These are phyloP conservation scores for Acmispon strigosus DNA, from an alignment of 306 rosid species.

Conservation along the genomic window DNA sequence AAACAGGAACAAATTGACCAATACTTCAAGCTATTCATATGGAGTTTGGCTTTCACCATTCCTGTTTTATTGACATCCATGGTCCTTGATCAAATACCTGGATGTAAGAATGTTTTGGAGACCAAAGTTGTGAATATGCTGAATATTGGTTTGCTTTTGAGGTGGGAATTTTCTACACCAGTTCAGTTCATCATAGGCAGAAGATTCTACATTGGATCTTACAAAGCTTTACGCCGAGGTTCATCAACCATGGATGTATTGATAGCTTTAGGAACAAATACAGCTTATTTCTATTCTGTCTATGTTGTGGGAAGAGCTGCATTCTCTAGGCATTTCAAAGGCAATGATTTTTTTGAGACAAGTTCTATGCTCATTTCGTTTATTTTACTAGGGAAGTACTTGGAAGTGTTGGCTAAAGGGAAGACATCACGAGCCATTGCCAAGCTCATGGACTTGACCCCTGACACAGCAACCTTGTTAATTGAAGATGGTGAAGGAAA, in stretches of 20 bases:
- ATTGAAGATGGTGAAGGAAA: slow-evolving; percentile 41
- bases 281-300: slow-evolving; percentile 82
- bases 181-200: slow-evolving; percentile 70
- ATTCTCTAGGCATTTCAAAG: slow-evolving; percentile 43
- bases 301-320: slow-evolving; percentile 57
- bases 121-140: slow-evolving; percentile 54
- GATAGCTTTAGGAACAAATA: slow-evolving; percentile 79
- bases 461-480: slow-evolving; percentile 55
- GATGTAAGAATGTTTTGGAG: slow-evolving; percentile 43
- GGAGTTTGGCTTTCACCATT: slow-evolving; percentile 59
- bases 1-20: slow-evolving; percentile 47
- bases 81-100: slow-evolving; percentile 73
- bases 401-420: slow-evolving; percentile 80
- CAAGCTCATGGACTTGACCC: slow-evolving; percentile 75
- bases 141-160: slow-evolving; percentile 49
- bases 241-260: slow-evolving; percentile 82
- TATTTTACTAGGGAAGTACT: slow-evolving; percentile 73
- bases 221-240: slow-evolving; percentile 59
- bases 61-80: slow-evolving; percentile 79
- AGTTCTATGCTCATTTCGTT: slow-evolving; percentile 77
- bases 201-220: slow-evolving; percentile 65
- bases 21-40: slow-evolving; percentile 39
- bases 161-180: slow-evolving; percentile 65
- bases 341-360: slow-evolving; percentile 82
- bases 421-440: slow-evolving; percentile 83